phyloP scores from a whole-genome alignment of 2,329 filamentous ascomycete genomes.

The Colletotrichum graminicola region DNA sequence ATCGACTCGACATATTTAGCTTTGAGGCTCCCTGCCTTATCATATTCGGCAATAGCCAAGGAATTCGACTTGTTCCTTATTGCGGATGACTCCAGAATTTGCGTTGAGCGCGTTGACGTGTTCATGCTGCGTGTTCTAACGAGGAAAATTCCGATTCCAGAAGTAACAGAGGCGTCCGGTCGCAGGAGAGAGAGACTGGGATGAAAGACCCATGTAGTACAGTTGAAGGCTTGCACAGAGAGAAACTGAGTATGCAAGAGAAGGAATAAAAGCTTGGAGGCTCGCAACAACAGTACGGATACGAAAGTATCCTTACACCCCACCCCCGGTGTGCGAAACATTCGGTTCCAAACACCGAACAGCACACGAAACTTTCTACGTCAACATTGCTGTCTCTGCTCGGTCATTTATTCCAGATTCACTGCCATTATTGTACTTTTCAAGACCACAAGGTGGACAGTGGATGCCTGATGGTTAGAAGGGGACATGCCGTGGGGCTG shows the following conservation, averaged over 20 bases:
- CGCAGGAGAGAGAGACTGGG: neutral
- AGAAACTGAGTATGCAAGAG: neutral
- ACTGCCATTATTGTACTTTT: slow-evolving; percentile 11
- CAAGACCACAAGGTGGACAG: slow-evolving; percentile 15
- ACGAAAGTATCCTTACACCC: neutral
- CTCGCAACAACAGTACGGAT: slow-evolving; percentile 4
- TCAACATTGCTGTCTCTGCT: neutral
- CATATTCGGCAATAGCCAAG: slow-evolving; percentile 30
- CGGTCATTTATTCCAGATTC: slow-evolving; percentile 16
- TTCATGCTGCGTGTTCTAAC: neutral
- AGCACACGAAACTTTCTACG: slow-evolving; percentile 24
- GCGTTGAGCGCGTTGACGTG: slow-evolving; percentile 20
- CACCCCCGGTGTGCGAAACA: neutral
- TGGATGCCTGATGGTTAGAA: neutral
- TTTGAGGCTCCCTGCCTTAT: slow-evolving; percentile 35
- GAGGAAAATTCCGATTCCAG: neutral
- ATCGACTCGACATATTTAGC: slow-evolving; percentile 37
- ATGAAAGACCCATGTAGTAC: neutral
- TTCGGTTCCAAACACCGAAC: neutral
- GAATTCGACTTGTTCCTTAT: slow-evolving; percentile 1
- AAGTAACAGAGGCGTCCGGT: neutral
- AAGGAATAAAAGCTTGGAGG: neutral
- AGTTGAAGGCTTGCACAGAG: neutral
- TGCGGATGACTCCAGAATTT: slow-evolving; percentile 11
- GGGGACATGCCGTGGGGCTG: slow-evolving; percentile 8